Evolutionary conservation across 78 protist genomes (phyloP).

Genomic region (Salpingoeca rosetta): DNA sequence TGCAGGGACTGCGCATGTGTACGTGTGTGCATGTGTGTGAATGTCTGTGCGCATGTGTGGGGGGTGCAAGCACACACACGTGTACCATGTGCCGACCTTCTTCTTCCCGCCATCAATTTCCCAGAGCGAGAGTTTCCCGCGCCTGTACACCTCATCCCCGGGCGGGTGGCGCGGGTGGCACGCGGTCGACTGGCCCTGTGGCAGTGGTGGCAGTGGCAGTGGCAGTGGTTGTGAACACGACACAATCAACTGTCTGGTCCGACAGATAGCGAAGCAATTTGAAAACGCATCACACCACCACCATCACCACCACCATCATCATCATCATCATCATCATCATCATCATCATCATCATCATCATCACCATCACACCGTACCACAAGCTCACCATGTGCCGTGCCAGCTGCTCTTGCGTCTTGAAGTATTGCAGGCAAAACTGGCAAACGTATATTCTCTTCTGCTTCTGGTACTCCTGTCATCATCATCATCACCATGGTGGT

Average conservation of each 20-base stretch:
- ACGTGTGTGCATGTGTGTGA: no score
- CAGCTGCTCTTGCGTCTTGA: conserved; percentile 55
- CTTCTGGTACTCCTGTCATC: conserved; percentile 34
- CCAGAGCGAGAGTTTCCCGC: conserved; percentile 54
- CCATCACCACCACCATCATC: no score
- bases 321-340: no score
- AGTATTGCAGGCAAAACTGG: conserved; percentile 85
- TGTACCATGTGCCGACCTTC: conserved; percentile 4
- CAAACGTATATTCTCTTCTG: conserved; percentile 55
- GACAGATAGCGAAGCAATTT: no score
- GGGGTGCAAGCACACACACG: neutral
- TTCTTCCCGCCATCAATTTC: conserved; percentile 85
- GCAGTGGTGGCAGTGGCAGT: neutral
- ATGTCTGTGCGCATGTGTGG: neutral
- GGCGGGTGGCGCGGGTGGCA: conserved; percentile 72
- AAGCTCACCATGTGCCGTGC: conserved; percentile 48
- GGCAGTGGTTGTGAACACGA: neutral
- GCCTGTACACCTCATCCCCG: conserved; percentile 86
- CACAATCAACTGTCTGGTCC: no score
- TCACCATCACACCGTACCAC: neutral
- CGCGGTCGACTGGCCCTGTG: neutral
- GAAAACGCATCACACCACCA: no score
- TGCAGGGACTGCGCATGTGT: no score
- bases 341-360: no score
- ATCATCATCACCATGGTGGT: neutral